Evolutionary conservation across 108 stramenopile species (phyloP), one percentile per base, ranked within the genome.

Genomic region (Fistulifera pelliculosa): DNA sequence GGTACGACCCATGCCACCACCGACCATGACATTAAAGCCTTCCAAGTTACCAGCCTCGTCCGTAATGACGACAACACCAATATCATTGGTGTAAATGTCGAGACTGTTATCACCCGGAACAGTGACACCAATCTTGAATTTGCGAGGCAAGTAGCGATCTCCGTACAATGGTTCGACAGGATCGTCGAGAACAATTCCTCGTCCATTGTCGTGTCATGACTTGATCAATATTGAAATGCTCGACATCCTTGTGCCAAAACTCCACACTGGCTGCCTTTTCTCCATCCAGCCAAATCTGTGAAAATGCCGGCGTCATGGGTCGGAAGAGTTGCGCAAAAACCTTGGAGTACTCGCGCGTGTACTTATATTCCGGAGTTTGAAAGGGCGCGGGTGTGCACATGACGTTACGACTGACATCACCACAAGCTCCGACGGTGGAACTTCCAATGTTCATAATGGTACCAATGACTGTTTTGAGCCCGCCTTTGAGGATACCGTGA

Each of bases 91-190:
- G 83, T 94, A 97, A 41, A 99, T 65, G 82, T 99, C 98, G 40
- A 99, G 54, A 27, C 84, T 85, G 74, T 99, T 99, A 68, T 95
- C 95, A 2, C 94, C 95, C 1, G 85, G 85, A 42, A 97, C 95
- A 2, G 98, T 96, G 21, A 99, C 83, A 45, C 90, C 95, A 62
- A 99, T 96, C 86, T 99, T 99, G 77, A 97, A 99, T 72, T 99
- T 99, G 15, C 95, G 86, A 8, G 98, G 98, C 54, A 98, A 69
- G 68, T 98, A 98, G 26, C 86, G 82, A 54, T 90, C 83, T 31
- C 98, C 98, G 74, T 98, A 98, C 22, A 98, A 65, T 13, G 96
- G 95, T 70, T 98, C 98, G 19, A 77, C 73, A 14, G 83, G 74
- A 56, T 94, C 83, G 0, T 62, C 53, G 1, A 95, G 66, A 57